Conservation (phyloP, 2,329 filamentous ascomycete species). For the Aspergillus oerlinghausenensis region DNA sequence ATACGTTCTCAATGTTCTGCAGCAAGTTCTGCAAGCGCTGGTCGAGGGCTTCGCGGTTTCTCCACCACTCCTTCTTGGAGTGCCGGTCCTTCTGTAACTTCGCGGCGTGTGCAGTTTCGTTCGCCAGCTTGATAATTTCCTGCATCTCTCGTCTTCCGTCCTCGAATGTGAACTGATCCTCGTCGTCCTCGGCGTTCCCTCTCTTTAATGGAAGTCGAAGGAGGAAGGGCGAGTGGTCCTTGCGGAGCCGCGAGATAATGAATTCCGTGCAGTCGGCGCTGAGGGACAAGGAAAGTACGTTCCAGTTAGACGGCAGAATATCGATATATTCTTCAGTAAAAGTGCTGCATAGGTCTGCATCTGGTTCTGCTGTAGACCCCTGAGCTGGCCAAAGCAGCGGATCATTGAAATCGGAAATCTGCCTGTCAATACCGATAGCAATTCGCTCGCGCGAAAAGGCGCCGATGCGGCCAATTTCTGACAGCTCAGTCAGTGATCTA, state of each 20-base stretch:
- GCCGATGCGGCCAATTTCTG: constrained; percentile 39
- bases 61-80: constrained; percentile 84
- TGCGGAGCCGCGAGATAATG: constrained; percentile 79
- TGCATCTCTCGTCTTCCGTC: constrained; percentile 73
- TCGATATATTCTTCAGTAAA: constrained; percentile 82
- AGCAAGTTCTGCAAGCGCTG: constrained; percentile 71
- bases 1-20: constrained; percentile 81
- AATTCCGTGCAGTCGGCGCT: constrained; percentile 80
- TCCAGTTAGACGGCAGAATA: constrained; percentile 78
- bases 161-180: constrained; percentile 74
- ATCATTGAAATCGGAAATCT: constrained; percentile 40
- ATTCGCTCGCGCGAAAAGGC: constrained; percentile 38
- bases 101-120: constrained; percentile 72
- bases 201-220: constrained; percentile 79
- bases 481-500: constrained; percentile 11
- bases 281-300: constrained; percentile 76
- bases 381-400: constrained; percentile 47
- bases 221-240: constrained; percentile 73
- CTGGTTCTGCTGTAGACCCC: constrained; percentile 13
- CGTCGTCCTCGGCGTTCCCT: constrained; percentile 75
- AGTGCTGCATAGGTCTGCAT: constrained; percentile 47
- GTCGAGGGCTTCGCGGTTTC: constrained; percentile 75
- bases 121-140: constrained; percentile 76
- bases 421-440: constrained; percentile 43
- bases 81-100: constrained; percentile 69